Evolutionary conservation across 306 rosid species (phyloP).

Genomic region (Gastrolobium bilobum): DNA sequence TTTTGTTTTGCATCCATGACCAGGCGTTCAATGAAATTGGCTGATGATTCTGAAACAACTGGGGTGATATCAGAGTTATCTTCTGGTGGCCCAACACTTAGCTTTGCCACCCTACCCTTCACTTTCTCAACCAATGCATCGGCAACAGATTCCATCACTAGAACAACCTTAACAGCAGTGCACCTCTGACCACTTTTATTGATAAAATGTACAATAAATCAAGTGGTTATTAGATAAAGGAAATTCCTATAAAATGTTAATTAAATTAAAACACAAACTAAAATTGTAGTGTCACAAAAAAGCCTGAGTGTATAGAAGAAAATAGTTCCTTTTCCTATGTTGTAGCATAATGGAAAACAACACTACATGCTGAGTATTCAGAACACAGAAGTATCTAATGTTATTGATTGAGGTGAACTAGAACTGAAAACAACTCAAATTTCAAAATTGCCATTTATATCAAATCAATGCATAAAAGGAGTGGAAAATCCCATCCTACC

Average conservation of each 20-base stretch:
- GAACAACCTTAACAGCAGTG: conserved; percentile 95
- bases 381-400: too few species aligned
- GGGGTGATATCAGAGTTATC: conserved; percentile 83
- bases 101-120: conserved; percentile 75
- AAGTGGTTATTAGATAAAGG: not conserved
- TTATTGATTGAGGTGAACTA: too few species aligned
- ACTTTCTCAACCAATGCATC: conserved; percentile 94
- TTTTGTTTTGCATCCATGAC: conserved; percentile 79
- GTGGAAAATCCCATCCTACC: not conserved
- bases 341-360: not conserved
- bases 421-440: not conserved
- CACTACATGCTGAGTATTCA: not conserved
- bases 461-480: not conserved
- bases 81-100: conserved; percentile 87
- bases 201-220: not conserved
- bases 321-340: not conserved
- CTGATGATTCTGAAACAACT: conserved; percentile 89
- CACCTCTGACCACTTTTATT: conserved; percentile 95
- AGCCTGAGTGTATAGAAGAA: too few species aligned
- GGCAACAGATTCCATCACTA: conserved; percentile 92
- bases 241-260: not conserved
- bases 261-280: too few species aligned
- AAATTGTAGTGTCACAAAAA: too few species aligned
- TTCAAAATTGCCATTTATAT: conserved; percentile 5
- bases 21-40: conserved; percentile 79